These are phyloP conservation scores for Panicum miliaceum DNA, from an alignment of 176 grass and related monocot genomes.

Conservation along the genomic window DNA sequence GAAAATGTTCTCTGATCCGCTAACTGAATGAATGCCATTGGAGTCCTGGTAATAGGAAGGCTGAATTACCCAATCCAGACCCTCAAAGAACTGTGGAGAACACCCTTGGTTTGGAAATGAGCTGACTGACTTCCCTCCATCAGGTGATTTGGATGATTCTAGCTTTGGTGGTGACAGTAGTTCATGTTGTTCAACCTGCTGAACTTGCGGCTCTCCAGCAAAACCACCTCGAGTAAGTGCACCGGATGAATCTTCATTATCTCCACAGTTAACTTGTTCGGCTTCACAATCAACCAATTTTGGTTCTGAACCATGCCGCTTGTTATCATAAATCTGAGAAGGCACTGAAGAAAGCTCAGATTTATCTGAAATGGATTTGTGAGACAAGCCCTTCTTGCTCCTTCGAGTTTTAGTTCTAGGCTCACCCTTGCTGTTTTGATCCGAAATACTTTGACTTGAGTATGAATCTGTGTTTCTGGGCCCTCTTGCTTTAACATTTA, in stretches of 20 bases:
- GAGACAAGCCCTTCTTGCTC: slow-evolving; percentile 56
- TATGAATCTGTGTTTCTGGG: slow-evolving; percentile 33
- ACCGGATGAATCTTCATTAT: slow-evolving; percentile 52
- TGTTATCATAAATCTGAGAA: slow-evolving; percentile 41
- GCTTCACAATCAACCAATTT: slow-evolving; percentile 3
- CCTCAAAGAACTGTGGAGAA: slow-evolving; percentile 55
- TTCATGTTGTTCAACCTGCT: slow-evolving; percentile 44
- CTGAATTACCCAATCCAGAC: slow-evolving; percentile 79
- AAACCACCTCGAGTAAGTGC: slow-evolving; percentile 44
- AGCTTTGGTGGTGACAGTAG: slow-evolving; percentile 44
- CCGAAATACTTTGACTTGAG: slow-evolving; percentile 48
- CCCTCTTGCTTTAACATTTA: slow-evolving; percentile 45
- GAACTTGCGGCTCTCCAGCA: slow-evolving; percentile 33
- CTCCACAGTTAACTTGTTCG: slow-evolving; percentile 30
- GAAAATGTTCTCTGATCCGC: slow-evolving; percentile 62
- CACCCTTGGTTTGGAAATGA: slow-evolving; percentile 57
- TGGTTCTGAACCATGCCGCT: slow-evolving; percentile 40
- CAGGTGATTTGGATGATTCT: slow-evolving; percentile 57
- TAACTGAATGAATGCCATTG: slow-evolving; percentile 42
- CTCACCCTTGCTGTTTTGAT: slow-evolving; percentile 53
- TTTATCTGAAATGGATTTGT: slow-evolving; percentile 55
- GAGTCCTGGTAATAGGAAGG: slow-evolving; percentile 65
- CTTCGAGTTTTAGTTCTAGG: slow-evolving; percentile 41
- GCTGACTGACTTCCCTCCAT: slow-evolving; percentile 49
- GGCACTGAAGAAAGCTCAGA: slow-evolving; percentile 55